Evolutionary conservation across 1,284 basidiomycete genomes (phyloP).

Genomic region (Ceraceosorus guamensis): DNA sequence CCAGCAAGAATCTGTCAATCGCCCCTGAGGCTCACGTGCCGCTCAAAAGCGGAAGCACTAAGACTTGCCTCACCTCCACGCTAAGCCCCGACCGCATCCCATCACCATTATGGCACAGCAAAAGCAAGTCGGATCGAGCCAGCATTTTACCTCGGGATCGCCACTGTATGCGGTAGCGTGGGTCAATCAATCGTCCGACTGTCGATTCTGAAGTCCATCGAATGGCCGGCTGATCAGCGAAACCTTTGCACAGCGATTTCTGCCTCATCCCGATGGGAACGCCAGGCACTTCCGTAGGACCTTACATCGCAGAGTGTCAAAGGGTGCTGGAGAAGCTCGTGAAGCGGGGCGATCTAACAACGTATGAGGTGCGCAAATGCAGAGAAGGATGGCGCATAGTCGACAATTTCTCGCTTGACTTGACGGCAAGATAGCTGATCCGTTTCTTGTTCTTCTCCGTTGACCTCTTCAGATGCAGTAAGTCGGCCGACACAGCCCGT

Average conservation of each 20-base stretch:
- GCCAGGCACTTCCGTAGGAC: conserved; percentile 39
- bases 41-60: too few species aligned
- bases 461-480: conserved; percentile 7
- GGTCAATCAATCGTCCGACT: too few species aligned
- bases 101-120: too few species aligned
- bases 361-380: conserved; percentile 29
- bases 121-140: too few species aligned
- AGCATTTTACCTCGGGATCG: too few species aligned
- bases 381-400: neutral
- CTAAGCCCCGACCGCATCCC: too few species aligned
- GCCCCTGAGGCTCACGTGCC: too few species aligned
- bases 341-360: conserved; percentile 28
- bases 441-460: neutral
- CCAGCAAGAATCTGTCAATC: too few species aligned
- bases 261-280: conserved; percentile 44
- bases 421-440: neutral
- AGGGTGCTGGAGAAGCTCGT: conserved; percentile 32
- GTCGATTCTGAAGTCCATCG: too few species aligned
- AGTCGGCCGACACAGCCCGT: neutral
- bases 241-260: conserved; percentile 3
- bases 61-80: too few species aligned
- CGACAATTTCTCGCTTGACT: neutral
- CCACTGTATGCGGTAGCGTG: too few species aligned
- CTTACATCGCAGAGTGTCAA: conserved; percentile 46
- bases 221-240: too few species aligned